phyloP scores from a whole-genome alignment of 176 grass and related monocot genomes.

The Metroxylon sagu region DNA sequence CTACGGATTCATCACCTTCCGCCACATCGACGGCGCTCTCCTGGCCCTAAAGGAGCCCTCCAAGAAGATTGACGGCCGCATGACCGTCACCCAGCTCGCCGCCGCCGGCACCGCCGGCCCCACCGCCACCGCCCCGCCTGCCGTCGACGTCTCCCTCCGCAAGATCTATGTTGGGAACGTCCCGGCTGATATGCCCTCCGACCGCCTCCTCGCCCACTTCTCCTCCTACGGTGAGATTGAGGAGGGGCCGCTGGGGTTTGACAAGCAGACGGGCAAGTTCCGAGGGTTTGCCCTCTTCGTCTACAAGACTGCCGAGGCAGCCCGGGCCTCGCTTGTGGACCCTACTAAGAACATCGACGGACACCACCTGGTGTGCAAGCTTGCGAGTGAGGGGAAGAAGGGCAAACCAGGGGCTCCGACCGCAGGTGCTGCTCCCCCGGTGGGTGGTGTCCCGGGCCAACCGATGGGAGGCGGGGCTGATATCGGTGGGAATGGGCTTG shows the following conservation, averaged over 20 bases:
- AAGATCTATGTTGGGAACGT: constrained; percentile 99
- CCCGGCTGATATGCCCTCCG: constrained; percentile 71
- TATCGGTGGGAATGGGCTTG: constrained; percentile 42
- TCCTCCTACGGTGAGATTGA: constrained; percentile 80
- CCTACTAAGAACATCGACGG: constrained; percentile 78
- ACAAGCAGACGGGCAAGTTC: constrained; percentile 93
- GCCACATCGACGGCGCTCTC: constrained; percentile 68
- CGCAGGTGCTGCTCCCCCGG: constrained; percentile 11
- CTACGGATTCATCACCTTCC: constrained; percentile 96
- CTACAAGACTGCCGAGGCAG: constrained; percentile 83
- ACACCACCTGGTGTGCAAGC: constrained; percentile 86
- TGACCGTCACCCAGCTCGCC: constrained; percentile 89
- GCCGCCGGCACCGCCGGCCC: constrained; percentile 49
- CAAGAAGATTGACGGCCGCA: constrained; percentile 93
- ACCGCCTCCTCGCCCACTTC: constrained; percentile 72
- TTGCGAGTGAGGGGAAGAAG: constrained; percentile 86
- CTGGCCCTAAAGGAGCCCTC: constrained; percentile 90
- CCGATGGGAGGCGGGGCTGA: constrained; percentile 48
- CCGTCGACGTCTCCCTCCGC: constrained; percentile 56
- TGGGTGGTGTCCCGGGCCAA: constrained; percentile 14
- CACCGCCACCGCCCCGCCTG: constrained; percentile 18
- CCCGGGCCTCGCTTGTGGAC: constrained; percentile 60
- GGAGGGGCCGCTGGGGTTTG: constrained; percentile 91
- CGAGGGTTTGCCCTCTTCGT: constrained; percentile 85
- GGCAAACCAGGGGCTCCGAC: constrained; percentile 52